Evolutionary conservation across 192 early-diverging fungal genomes (phyloP).

Genomic region (Coemansia sp.): DNA sequence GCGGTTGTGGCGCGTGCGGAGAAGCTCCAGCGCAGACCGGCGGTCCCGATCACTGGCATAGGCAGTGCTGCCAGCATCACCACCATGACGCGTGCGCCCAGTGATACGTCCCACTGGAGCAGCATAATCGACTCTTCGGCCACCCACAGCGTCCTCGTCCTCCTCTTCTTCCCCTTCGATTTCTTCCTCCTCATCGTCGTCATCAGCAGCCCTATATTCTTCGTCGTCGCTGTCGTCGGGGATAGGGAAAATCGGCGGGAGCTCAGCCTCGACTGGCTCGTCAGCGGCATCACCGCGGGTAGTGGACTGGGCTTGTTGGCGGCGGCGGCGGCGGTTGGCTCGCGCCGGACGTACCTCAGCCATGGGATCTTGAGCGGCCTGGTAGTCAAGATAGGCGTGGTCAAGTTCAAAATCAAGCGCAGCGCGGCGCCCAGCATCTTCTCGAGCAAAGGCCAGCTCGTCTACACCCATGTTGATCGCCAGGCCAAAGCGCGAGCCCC

Average conservation of each 20-base stretch:
- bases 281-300: slow-evolving; percentile 5
- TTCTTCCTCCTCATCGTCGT: slow-evolving; percentile 62
- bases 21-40: slow-evolving; percentile 33
- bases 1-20: slow-evolving; percentile 40
- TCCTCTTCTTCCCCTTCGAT: slow-evolving; percentile 54
- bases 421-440: slow-evolving; percentile 56
- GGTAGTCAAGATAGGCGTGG: slow-evolving; percentile 45
- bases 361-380: slow-evolving; percentile 36
- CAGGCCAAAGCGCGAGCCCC: slow-evolving; percentile 61
- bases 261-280: slow-evolving; percentile 40
- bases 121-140: background rate
- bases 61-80: slow-evolving; percentile 4
- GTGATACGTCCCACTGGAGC: background rate
- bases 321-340: slow-evolving; percentile 4
- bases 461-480: slow-evolving; percentile 58
- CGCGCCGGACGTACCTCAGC: slow-evolving; percentile 31
- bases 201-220: slow-evolving; percentile 58
- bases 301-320: background rate
- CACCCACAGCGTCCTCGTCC: slow-evolving; percentile 8
- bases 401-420: slow-evolving; percentile 59
- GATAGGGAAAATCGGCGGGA: slow-evolving; percentile 55
- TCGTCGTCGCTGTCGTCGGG: slow-evolving; percentile 67
- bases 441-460: slow-evolving; percentile 49
- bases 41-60: slow-evolving; percentile 15
- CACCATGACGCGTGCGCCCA: slow-evolving; percentile 1